phyloP scores from a whole-genome alignment of 805 yeast genomes.

The Tetrapisispora namnaoensis region DNA sequence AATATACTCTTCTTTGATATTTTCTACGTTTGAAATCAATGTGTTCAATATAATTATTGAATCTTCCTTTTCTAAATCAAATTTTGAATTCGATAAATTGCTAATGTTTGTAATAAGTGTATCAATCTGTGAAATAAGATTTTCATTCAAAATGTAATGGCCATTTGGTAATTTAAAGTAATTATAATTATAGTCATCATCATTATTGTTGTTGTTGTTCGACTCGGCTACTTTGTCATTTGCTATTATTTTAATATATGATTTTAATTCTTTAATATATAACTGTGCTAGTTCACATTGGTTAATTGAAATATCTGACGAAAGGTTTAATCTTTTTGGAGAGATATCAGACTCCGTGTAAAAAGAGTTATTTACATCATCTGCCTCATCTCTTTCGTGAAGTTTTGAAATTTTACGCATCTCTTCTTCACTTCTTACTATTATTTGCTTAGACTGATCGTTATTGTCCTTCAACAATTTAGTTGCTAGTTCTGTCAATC shows the following conservation, averaged over 20 bases:
- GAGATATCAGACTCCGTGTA: not conserved
- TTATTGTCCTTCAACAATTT: conserved; percentile 6
- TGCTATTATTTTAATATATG: conserved; percentile 8
- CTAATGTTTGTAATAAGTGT: conserved; percentile 13
- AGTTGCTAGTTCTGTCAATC: conserved; percentile 20
- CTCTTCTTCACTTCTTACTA: conserved; percentile 3
- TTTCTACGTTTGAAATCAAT: conserved; percentile 13
- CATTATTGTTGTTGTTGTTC: conserved; percentile 1
- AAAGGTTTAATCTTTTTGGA: conserved; percentile 12
- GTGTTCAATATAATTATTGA: conserved; percentile 12
- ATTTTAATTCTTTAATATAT: conserved; percentile 15
- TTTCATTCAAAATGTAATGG: conserved; percentile 9
- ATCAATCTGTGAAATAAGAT: conserved; percentile 10
- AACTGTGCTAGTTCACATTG: conserved; percentile 14
- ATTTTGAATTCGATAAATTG: conserved; percentile 7
- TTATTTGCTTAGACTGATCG: conserved; percentile 1
- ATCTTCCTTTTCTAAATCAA: conserved; percentile 4
- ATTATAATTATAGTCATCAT: conserved; percentile 8
- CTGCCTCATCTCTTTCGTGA: not conserved
- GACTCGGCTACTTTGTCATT: not conserved
- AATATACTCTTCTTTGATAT: conserved; percentile 3
- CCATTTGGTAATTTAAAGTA: conserved; percentile 12
- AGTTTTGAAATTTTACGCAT: not conserved
- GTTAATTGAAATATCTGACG: conserved; percentile 16
- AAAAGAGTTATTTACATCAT: not conserved